Percentiles rank a stretch among this genome's conserved stretches.
Conservation (phyloP, 176 grass and related monocot species). For the Elymus sibiricus region DNA sequence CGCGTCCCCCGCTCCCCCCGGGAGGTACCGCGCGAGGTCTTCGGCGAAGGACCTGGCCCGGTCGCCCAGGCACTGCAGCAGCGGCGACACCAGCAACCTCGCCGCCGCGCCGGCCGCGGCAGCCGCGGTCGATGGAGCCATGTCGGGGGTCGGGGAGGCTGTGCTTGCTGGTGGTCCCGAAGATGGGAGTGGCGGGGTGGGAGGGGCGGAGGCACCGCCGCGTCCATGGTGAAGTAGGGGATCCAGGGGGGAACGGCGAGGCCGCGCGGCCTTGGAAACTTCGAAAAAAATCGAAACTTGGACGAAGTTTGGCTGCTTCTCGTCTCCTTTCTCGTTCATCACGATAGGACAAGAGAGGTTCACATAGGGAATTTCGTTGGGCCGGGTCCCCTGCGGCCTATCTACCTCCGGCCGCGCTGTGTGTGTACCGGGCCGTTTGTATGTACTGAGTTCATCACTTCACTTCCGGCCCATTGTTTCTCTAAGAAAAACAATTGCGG, state of each 20-base stretch:
- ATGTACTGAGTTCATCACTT: too few relatives aligned
- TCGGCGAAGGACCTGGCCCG: slow-evolving; percentile 12
- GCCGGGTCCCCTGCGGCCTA: too few relatives aligned
- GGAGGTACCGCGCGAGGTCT: background rate
- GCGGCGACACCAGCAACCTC: slow-evolving; percentile 23
- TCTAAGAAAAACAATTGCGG: too few relatives aligned
- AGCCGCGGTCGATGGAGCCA: background rate
- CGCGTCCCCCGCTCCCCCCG: background rate
- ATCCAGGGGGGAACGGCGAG: background rate
- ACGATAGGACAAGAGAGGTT: background rate
- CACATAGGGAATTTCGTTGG: too few relatives aligned
- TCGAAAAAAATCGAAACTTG: background rate
- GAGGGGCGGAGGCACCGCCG: background rate
- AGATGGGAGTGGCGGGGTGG: background rate
- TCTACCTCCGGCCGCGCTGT: too few relatives aligned
- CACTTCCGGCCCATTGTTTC: too few relatives aligned
- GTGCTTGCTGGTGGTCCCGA: background rate
- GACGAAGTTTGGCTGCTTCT: background rate
- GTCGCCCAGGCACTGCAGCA: slow-evolving; percentile 11
- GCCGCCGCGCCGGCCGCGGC: background rate
- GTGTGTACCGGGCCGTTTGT: too few relatives aligned
- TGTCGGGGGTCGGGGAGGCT: background rate
- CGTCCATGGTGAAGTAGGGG: background rate
- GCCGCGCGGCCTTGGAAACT: slow-evolving; percentile 14
- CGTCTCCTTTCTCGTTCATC: background rate